Conservation (phyloP, 192 early-diverging fungal species). For the Mortierella hygrophila region DNA sequence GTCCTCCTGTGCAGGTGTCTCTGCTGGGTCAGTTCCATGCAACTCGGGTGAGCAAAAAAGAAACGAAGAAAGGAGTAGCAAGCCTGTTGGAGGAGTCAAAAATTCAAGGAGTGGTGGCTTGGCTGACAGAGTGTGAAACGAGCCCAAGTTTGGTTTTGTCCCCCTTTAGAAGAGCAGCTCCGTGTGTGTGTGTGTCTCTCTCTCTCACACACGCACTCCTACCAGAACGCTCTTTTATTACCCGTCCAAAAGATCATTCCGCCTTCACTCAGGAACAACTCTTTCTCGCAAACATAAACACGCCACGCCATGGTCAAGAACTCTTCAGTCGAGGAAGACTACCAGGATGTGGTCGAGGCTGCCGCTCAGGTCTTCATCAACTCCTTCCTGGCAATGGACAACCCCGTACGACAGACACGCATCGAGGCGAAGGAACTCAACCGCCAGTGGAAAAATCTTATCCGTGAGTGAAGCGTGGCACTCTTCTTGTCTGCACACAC, state of each 20-base stretch:
- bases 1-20: background rate
- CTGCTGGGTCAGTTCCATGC: background rate
- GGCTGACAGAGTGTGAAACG: background rate
- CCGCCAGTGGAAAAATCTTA: background rate
- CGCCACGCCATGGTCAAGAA: slow-evolving; percentile 6
- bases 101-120: background rate
- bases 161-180: too few species aligned
- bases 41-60: slow-evolving; percentile 2
- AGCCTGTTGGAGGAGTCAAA: background rate
- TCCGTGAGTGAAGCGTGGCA: slow-evolving; percentile 1
- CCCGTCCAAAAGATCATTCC: too few species aligned
- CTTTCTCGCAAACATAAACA: background rate
- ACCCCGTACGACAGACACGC: background rate
- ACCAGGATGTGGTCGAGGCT: slow-evolving; percentile 2
- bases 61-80: background rate
- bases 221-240: too few species aligned
- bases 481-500: too few species aligned
- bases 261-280: background rate
- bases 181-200: too few species aligned
- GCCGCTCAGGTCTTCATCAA: slow-evolving; percentile 9
- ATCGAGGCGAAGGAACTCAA: background rate
- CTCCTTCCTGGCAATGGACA: slow-evolving; percentile 3
- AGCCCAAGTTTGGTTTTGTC: too few species aligned
- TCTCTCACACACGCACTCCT: too few species aligned
- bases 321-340: background rate